Evolutionary conservation across 1,284 basidiomycete species (phyloP).

Genomic region (Tilletia setariae): DNA sequence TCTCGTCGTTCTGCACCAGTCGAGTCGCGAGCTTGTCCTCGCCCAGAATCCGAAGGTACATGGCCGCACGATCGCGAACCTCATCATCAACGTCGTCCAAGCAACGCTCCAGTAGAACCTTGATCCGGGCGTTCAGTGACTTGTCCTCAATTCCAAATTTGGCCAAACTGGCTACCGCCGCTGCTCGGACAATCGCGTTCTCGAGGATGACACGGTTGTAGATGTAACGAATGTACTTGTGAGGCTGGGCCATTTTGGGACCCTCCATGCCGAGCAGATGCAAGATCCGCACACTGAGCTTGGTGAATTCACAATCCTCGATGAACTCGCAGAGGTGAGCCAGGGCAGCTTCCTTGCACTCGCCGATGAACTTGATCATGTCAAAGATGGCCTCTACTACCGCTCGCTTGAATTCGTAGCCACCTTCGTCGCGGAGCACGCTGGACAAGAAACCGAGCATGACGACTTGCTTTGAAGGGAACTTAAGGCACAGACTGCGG

Average conservation of each 20-base stretch:
- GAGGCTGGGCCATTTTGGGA: constrained; percentile 87
- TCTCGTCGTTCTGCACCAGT: constrained; percentile 82
- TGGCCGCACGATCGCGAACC: constrained; percentile 92
- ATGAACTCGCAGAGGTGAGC: constrained; percentile 99
- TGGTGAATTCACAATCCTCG: constrained; percentile 99
- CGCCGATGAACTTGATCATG: constrained; percentile 96
- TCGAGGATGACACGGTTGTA: constrained; percentile 99
- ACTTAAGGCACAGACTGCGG: constrained; percentile 95
- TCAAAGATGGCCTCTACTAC: constrained; percentile 99
- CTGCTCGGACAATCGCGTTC: constrained; percentile 95
- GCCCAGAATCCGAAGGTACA: constrained; percentile 74
- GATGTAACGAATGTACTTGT: constrained; percentile 98
- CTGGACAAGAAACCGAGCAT: constrained; percentile 61
- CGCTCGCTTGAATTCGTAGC: constrained; percentile 98
- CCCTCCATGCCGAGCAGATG: constrained; percentile 94
- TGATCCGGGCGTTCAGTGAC: constrained; percentile 77
- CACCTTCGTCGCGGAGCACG: constrained; percentile 69
- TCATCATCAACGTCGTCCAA: constrained; percentile 98
- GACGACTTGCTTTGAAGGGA: constrained; percentile 84
- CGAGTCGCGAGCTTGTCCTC: constrained; percentile 75
- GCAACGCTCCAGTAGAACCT: constrained; percentile 69
- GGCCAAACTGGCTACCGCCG: constrained; percentile 87
- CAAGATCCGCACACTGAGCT: constrained; percentile 93
- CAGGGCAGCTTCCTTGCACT: constrained; percentile 82
- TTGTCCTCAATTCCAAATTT: constrained; percentile 89